phyloP scores from a whole-genome alignment of 2,329 filamentous ascomycete genomes.

The Thermothelomyces thermophilus region DNA sequence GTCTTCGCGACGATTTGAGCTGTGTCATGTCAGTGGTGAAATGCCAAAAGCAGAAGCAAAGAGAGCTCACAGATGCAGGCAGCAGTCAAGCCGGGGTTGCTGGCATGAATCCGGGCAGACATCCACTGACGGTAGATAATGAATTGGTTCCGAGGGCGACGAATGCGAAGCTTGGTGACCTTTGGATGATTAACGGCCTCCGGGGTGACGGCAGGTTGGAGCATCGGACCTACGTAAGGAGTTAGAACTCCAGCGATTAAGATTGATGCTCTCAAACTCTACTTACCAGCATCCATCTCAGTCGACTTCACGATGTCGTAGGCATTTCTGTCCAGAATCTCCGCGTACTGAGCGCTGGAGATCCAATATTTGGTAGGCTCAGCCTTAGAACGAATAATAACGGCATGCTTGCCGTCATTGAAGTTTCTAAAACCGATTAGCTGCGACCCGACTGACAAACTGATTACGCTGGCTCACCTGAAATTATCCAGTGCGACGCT shows the following conservation, averaged over 20 bases:
- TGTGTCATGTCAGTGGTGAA: constrained; percentile 5
- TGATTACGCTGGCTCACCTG: neutral
- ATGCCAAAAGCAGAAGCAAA: too few species aligned
- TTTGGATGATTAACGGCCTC: neutral
- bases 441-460: neutral
- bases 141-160: constrained; percentile 16
- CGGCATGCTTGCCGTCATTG: constrained; percentile 10
- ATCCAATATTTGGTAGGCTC: constrained; percentile 10
- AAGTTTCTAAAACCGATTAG: constrained; percentile 7
- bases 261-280: too few species aligned
- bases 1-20: constrained; percentile 12
- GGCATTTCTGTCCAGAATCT: constrained; percentile 1
- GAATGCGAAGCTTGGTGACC: constrained; percentile 11
- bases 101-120: constrained; percentile 12
- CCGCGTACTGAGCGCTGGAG: neutral
- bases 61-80: constrained; percentile 13
- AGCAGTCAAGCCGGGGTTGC: constrained; percentile 15
- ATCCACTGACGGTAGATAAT: constrained; percentile 20
- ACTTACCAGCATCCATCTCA: constrained; percentile 1
- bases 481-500: constrained; percentile 4
- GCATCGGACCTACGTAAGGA: neutral
- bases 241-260: neutral
- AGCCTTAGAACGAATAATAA: constrained; percentile 4
- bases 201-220: neutral
- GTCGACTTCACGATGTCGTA: constrained; percentile 5